phyloP scores from a whole-genome alignment of 2,329 filamentous ascomycete genomes.

The Beauveria rudraprayagi region DNA sequence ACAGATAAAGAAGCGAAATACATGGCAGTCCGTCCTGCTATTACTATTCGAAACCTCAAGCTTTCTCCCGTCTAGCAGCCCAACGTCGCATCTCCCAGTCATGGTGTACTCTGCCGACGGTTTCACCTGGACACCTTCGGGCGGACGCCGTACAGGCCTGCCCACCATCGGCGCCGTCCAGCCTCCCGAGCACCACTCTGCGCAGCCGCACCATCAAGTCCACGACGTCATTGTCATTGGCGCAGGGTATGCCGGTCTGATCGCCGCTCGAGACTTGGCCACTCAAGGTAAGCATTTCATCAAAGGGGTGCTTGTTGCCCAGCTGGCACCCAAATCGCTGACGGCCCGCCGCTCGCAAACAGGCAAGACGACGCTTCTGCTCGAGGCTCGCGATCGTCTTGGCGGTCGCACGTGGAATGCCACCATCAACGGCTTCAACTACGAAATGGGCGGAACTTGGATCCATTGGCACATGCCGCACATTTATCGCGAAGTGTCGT shows the following conservation, averaged over 20 bases:
- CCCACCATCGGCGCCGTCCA: not conserved
- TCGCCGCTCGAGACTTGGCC: slow-evolving; percentile 21
- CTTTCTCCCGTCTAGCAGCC: too few species aligned
- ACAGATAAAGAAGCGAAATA: too few species aligned
- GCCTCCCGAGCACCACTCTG: not conserved
- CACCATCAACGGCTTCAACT: slow-evolving; percentile 26
- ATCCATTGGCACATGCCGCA: slow-evolving; percentile 31
- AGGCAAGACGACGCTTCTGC: slow-evolving; percentile 22
- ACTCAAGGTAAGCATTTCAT: slow-evolving; percentile 15
- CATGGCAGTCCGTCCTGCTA: too few species aligned
- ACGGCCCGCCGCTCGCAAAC: not conserved
- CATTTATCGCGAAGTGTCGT: slow-evolving; percentile 32
- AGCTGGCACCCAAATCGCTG: not conserved
- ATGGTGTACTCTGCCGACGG: not conserved
- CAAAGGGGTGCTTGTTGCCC: too few species aligned
- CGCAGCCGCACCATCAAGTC: not conserved
- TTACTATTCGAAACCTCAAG: too few species aligned
- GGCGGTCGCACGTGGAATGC: slow-evolving; percentile 33
- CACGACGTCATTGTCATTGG: slow-evolving; percentile 17
- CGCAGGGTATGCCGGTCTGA: slow-evolving; percentile 24
- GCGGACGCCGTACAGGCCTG: not conserved
- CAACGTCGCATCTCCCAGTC: not conserved
- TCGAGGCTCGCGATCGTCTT: slow-evolving; percentile 34
- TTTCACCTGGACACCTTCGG: not conserved
- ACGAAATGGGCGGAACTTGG: slow-evolving; percentile 37